Percentiles rank a stretch among this genome's conserved stretches.
These are phyloP conservation scores for Tricholoma hemisulphureum DNA, from an alignment of 768 basidiomycete species.

Conservation along the genomic window DNA sequence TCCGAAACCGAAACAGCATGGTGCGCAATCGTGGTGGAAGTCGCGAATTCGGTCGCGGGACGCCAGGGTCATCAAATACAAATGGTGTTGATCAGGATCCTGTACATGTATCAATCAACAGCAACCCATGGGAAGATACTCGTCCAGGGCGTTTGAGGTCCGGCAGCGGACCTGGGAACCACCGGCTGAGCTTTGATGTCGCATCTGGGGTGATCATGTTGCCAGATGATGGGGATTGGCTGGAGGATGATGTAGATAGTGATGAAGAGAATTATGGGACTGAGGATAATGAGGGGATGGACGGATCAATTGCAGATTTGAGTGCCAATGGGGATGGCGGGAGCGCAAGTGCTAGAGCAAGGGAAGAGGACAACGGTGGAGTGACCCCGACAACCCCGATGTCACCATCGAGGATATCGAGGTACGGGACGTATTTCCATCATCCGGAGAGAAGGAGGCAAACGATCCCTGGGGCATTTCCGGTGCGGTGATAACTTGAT, in stretches of 20 bases:
- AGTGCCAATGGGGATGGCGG: slow-evolving; percentile 19
- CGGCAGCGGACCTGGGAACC: slow-evolving; percentile 34
- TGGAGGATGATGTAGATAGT: slow-evolving; percentile 48
- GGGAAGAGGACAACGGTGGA: slow-evolving; percentile 11
- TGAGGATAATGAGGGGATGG: slow-evolving; percentile 29
- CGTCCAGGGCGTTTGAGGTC: slow-evolving; percentile 23
- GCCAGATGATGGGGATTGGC: slow-evolving; percentile 71
- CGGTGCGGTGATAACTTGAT: slow-evolving; percentile 19
- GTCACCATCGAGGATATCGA: slow-evolving; percentile 45
- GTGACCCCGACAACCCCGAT: slow-evolving; percentile 19
- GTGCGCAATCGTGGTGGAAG: slow-evolving; percentile 33
- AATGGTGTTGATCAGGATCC: slow-evolving; percentile 10
- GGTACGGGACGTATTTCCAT: slow-evolving; percentile 82
- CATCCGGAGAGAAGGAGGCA: slow-evolving; percentile 73
- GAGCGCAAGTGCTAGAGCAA: slow-evolving; percentile 22
- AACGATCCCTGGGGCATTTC: slow-evolving; percentile 62
- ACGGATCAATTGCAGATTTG: slow-evolving; percentile 27
- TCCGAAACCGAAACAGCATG: slow-evolving; percentile 68
- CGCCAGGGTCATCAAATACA: slow-evolving; percentile 6
- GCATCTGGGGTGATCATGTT: slow-evolving; percentile 87
- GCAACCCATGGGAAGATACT: slow-evolving; percentile 65
- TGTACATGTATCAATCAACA: slow-evolving; percentile 27
- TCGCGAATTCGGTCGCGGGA: slow-evolving; percentile 16
- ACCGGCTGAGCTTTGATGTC: slow-evolving; percentile 80
- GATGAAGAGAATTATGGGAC: slow-evolving; percentile 46